phyloP scores from a whole-genome alignment of 345 rosid species.

The Acer negundo region DNA sequence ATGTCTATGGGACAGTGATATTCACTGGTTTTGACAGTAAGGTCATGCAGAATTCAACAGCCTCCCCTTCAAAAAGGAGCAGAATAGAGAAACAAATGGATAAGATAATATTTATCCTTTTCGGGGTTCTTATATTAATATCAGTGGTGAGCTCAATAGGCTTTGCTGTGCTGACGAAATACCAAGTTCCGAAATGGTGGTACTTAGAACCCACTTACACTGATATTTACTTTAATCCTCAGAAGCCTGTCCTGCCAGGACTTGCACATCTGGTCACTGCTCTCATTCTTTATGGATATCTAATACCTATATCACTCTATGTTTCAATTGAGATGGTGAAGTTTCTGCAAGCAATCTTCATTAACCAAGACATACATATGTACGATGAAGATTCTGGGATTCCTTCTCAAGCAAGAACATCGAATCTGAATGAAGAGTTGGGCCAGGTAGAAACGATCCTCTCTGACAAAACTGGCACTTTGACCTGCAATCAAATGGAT shows the following conservation, averaged over 20 bases:
- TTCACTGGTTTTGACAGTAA: conserved; percentile 94
- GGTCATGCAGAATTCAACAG: conserved; percentile 91
- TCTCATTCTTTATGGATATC: conserved; percentile 93
- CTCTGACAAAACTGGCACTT: conserved; percentile 97
- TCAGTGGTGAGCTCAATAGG: conserved; percentile 86
- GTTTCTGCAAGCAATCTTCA: conserved; percentile 93
- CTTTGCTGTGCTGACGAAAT: conserved; percentile 77
- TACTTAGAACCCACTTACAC: conserved; percentile 63
- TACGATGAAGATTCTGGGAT: conserved; percentile 88
- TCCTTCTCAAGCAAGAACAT: conserved; percentile 86
- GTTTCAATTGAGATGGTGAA: conserved; percentile 97
- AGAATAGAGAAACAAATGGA: conserved; percentile 88
- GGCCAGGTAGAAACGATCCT: conserved; percentile 97
- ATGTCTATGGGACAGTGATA: conserved; percentile 74
- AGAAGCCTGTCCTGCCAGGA: conserved; percentile 59
- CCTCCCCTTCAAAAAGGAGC: conserved; percentile 91
- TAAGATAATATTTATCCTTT: conserved; percentile 81
- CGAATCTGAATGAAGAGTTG: conserved; percentile 96
- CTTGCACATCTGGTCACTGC: conserved; percentile 89
- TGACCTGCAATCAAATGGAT: conserved; percentile 99
- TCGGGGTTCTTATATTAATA: conserved; percentile 63
- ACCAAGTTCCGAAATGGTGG: conserved; percentile 80
- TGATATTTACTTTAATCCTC: conserved; percentile 57
- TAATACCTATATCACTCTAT: conserved; percentile 94
- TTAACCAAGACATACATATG: conserved; percentile 84